These are phyloP conservation scores for Punica granatum DNA, from an alignment of 345 rosid species.

Conservation along the genomic window DNA sequence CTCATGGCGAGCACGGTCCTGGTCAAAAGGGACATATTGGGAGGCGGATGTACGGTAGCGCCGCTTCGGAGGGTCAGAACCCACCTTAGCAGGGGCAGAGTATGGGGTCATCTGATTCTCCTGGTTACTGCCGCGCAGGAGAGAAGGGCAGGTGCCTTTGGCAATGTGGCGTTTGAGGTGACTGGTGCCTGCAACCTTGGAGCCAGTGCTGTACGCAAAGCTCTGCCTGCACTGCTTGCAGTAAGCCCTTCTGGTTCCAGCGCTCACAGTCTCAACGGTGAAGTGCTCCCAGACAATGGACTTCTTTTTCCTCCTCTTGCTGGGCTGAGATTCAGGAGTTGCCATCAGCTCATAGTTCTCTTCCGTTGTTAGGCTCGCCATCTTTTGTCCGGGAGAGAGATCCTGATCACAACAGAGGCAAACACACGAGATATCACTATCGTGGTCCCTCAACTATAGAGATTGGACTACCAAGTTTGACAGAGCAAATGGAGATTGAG, in stretches of 20 bases:
- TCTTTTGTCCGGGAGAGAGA: conserved; percentile 16
- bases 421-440: not conserved
- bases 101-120: conserved; percentile 32
- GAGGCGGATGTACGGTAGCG: conserved; percentile 52
- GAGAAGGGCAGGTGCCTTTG: conserved; percentile 77
- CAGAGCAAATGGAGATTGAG: too few relatives aligned
- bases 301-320: conserved; percentile 71
- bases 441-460: not conserved
- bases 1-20: conserved; percentile 70
- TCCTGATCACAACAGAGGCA: conserved; percentile 11
- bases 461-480: too few relatives aligned
- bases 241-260: conserved; percentile 75
- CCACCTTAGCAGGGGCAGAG: conserved; percentile 36
- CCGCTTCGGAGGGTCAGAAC: conserved; percentile 54
- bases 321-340: conserved; percentile 42
- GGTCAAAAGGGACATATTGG: conserved; percentile 50
- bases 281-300: conserved; percentile 92
- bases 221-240: conserved; percentile 96
- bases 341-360: conserved; percentile 18
- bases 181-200: conserved; percentile 92
- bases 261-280: conserved; percentile 58
- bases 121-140: conserved; percentile 33
- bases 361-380: conserved; percentile 17
- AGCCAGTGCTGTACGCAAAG: conserved; percentile 94
- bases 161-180: conserved; percentile 92